Evolutionary conservation across 163 green algal species (phyloP).

Genomic region (Botryococcus braunii): DNA sequence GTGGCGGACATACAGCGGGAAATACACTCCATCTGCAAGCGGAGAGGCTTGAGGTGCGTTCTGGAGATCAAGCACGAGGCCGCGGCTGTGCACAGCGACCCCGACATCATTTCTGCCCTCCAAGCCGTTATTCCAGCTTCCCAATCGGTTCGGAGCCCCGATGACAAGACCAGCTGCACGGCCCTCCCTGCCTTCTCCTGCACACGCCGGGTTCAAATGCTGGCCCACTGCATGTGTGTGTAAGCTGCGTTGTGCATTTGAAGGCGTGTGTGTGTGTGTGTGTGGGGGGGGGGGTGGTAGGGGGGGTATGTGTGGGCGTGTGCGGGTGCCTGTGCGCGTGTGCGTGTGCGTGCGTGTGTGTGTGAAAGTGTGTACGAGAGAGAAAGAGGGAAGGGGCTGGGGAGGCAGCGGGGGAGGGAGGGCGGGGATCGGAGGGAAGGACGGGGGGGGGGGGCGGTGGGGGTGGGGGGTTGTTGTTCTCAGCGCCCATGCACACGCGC

Average conservation of each 20-base stretch:
- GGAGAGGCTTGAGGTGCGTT: constrained; percentile 38
- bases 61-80: constrained; percentile 52
- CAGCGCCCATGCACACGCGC: too few relatives aligned
- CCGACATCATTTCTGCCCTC: constrained; percentile 24
- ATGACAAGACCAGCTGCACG: neutral
- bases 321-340: neutral
- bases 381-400: too few relatives aligned
- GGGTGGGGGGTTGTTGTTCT: too few relatives aligned
- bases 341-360: neutral
- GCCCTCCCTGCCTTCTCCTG: neutral
- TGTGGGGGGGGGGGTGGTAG: neutral
- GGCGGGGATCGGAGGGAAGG: too few relatives aligned
- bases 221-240: neutral
- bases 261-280: neutral
- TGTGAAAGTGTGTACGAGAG: too few relatives aligned
- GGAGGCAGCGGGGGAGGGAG: too few relatives aligned
- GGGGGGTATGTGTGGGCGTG: too few relatives aligned
- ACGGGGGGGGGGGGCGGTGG: too few relatives aligned
- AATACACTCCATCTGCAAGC: constrained; percentile 20
- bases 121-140: neutral
- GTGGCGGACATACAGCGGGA: constrained; percentile 9
- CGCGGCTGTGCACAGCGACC: constrained; percentile 39
- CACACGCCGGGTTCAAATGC: neutral
- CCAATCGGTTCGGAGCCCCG: neutral
- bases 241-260: neutral